A percentile compares a stretch with the other conserved stretches of the same genome.
Evolutionary conservation across 2,329 filamentous ascomycete genomes (phyloP).

Genomic region (Fusarium phyllophilum): DNA sequence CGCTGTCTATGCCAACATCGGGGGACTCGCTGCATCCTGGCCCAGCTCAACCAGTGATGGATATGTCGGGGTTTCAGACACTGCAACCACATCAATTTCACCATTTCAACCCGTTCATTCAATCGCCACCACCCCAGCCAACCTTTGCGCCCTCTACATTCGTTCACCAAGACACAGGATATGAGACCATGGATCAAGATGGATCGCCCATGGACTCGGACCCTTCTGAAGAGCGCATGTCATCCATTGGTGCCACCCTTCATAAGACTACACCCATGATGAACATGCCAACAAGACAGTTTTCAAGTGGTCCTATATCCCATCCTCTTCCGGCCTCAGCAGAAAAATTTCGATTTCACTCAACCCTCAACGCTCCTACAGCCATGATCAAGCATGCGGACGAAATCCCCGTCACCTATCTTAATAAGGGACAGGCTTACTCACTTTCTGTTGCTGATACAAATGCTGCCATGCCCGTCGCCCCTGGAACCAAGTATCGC

Average conservation of each 20-base stretch:
- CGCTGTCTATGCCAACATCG: constrained; percentile 80
- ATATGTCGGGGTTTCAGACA: constrained; percentile 75
- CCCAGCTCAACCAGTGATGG: constrained; percentile 61
- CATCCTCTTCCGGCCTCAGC: constrained; percentile 62
- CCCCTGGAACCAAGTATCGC: constrained; percentile 77
- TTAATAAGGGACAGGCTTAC: constrained; percentile 98
- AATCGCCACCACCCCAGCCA: constrained; percentile 64
- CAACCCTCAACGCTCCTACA: constrained; percentile 90
- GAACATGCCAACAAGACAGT: constrained; percentile 64
- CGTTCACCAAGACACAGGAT: constrained; percentile 81
- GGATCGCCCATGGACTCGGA: constrained; percentile 73
- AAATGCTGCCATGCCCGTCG: constrained; percentile 65
- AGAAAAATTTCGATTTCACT: constrained; percentile 88
- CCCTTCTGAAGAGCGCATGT: constrained; percentile 61
- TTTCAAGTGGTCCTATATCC: constrained; percentile 57
- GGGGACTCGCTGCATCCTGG: constrained; percentile 71
- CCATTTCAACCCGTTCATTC: constrained; percentile 78
- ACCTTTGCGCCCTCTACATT: constrained; percentile 83
- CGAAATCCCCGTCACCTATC: constrained; percentile 96
- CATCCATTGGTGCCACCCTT: constrained; percentile 69
- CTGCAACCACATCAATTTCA: constrained; percentile 69
- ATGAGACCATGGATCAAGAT: constrained; percentile 82
- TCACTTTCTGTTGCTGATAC: constrained; percentile 87
- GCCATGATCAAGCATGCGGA: constrained; percentile 92
- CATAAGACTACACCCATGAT: constrained; percentile 70